Evolutionary conservation across 2,329 filamentous ascomycete species (phyloP).

Genomic region (Huntiella savannae): DNA sequence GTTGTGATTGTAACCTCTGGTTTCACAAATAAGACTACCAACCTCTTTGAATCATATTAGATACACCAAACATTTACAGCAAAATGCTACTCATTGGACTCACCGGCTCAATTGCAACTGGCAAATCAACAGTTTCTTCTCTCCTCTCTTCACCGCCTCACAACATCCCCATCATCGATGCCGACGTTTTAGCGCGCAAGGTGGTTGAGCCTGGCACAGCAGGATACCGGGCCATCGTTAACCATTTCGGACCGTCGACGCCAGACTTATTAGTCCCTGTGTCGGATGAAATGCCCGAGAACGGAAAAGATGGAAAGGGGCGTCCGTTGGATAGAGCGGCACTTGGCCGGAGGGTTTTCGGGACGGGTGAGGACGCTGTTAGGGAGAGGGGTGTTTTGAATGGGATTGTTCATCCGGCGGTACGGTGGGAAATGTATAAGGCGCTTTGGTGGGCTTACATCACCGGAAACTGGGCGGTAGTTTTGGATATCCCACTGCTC

Average conservation of each 20-base stretch:
- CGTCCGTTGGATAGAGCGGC: conserved; percentile 69
- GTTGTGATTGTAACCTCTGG: too few relatives aligned
- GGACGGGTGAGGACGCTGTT: conserved; percentile 48
- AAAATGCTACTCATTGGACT: conserved; percentile 88
- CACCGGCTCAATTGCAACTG: conserved; percentile 92
- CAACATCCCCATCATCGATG: conserved; percentile 79
- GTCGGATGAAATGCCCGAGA: conserved; percentile 30
- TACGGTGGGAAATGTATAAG: conserved; percentile 64
- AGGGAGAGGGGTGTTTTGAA: conserved; percentile 64
- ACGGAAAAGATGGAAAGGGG: conserved; percentile 41
- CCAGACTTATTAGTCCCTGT: conserved; percentile 61
- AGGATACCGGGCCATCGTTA: conserved; percentile 67
- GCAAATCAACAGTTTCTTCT: conserved; percentile 86
- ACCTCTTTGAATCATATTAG: too few relatives aligned
- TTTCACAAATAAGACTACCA: too few relatives aligned
- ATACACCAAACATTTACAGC: too few relatives aligned
- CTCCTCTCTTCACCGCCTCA: conserved; percentile 67
- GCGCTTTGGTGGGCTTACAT: conserved; percentile 56
- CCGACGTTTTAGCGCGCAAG: conserved; percentile 76
- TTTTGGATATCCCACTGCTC: conserved; percentile 78
- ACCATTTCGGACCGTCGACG: conserved; percentile 62
- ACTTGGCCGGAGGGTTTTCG: conserved; percentile 73
- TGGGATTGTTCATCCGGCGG: conserved; percentile 79
- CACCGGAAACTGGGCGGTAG: conserved; percentile 65
- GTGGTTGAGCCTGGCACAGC: conserved; percentile 83